Conservation (phyloP, 257 asterid genomes). For the Solanum habrochaites region DNA sequence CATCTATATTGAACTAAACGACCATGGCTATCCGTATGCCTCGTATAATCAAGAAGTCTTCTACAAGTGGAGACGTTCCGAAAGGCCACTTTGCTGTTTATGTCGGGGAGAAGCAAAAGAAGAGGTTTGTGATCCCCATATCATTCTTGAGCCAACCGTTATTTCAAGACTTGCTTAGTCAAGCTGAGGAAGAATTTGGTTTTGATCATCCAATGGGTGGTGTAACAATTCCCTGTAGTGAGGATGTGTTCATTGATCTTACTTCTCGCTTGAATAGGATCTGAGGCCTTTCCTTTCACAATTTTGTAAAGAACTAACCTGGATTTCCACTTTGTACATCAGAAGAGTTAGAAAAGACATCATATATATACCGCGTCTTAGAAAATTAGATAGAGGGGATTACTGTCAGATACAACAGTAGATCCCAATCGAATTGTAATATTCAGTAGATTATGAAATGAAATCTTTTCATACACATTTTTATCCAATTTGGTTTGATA, state of each 20-base stretch:
- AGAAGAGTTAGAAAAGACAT: not conserved
- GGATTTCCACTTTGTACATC: not conserved
- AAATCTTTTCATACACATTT: not conserved
- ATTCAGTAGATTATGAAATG: not conserved
- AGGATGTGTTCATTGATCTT: constrained; percentile 1
- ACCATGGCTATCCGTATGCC: constrained; percentile 14
- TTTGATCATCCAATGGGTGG: constrained; percentile 19
- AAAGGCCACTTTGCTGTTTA: constrained; percentile 17
- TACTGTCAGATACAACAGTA: not conserved
- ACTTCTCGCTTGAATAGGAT: constrained; percentile 1
- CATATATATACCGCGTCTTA: not conserved
- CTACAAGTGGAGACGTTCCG: constrained; percentile 1
- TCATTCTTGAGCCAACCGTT: constrained; percentile 12
- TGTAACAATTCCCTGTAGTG: constrained; percentile 11
- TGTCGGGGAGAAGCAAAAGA: constrained; percentile 26
- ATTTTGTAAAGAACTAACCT: not conserved
- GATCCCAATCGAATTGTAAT: not conserved
- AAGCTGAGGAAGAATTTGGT: constrained; percentile 21
- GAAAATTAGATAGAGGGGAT: not conserved
- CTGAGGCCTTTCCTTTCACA: not conserved
- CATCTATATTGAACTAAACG: not conserved
- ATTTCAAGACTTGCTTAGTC: constrained; percentile 7
- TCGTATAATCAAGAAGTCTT: not conserved
- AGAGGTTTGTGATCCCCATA: constrained; percentile 13
- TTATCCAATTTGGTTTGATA: not conserved